phyloP scores from a whole-genome alignment of 495 filamentous ascomycete species.

The Tuber borchii region DNA sequence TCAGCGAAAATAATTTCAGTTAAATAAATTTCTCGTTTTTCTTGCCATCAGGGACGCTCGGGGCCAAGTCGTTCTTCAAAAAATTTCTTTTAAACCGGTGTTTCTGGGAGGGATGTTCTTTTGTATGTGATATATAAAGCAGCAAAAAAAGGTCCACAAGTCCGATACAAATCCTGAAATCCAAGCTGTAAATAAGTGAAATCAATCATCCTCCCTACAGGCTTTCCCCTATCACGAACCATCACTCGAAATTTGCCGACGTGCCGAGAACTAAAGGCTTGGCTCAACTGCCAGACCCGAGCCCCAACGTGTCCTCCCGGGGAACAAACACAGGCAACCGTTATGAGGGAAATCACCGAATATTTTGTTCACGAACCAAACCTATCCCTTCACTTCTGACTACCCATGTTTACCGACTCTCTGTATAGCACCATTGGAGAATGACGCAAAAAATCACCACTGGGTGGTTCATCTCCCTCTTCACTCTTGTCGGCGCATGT shows the following conservation, averaged over 20 bases:
- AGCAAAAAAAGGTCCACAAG: neutral
- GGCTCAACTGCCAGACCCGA: neutral
- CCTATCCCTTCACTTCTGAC: neutral
- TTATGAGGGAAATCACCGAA: neutral
- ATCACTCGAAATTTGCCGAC: neutral
- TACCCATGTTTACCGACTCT: constrained; percentile 18
- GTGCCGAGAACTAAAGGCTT: neutral
- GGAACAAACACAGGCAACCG: constrained; percentile 4
- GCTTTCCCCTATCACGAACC: neutral
- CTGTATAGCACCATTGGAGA: constrained; percentile 1
- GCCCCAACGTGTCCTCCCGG: constrained; percentile 36
- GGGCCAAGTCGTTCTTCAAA: neutral
- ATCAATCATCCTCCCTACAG: neutral
- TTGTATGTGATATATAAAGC: neutral
- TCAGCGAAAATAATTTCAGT: constrained; percentile 25
- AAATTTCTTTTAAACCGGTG: neutral
- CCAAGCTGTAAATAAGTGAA: neutral
- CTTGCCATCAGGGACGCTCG: neutral
- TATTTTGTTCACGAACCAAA: neutral
- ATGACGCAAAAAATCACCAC: constrained; percentile 39
- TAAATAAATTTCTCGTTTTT: constrained; percentile 13
- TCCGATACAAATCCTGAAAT: neutral
- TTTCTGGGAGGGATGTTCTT: neutral
- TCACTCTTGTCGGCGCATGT: constrained; percentile 62
- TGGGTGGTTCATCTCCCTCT: constrained; percentile 48